Percentiles rank a stretch among this genome's conserved stretches.
Evolutionary conservation across 306 rosid genomes (phyloP).

Genomic region (Cercis canadensis): DNA sequence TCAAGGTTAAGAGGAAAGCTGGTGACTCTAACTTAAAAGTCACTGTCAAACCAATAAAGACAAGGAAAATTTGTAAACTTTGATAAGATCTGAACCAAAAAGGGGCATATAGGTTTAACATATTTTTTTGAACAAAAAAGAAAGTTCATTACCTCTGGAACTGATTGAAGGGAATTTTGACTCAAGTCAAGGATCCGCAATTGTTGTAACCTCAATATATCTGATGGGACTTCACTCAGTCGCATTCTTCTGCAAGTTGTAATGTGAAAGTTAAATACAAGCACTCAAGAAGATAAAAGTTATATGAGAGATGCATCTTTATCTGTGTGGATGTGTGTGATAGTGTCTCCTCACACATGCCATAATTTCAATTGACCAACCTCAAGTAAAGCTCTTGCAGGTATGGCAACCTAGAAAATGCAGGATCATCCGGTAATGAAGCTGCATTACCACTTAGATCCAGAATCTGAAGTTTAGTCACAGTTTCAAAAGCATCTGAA

Average conservation of each 20-base stretch:
- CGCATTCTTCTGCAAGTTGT: constrained; percentile 73
- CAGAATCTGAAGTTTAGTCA: constrained; percentile 76
- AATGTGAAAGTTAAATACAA: constrained; percentile 37
- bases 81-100: constrained; percentile 28
- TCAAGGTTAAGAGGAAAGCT: constrained; percentile 18
- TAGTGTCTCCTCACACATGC: constrained; percentile 12
- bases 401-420: constrained; percentile 71
- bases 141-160: constrained; percentile 73
- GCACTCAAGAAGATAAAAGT: constrained; percentile 20
- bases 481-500: constrained; percentile 73
- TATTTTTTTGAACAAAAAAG: constrained; percentile 1
- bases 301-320: background rate
- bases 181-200: constrained; percentile 78
- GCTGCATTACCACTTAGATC: constrained; percentile 78
- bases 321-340: constrained; percentile 9
- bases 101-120: background rate
- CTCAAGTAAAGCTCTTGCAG: constrained; percentile 91
- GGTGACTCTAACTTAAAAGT: constrained; percentile 7
- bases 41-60: constrained; percentile 8
- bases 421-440: constrained; percentile 63
- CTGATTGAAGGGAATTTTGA: constrained; percentile 81
- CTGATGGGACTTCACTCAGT: constrained; percentile 70
- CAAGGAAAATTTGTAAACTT: background rate
- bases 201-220: constrained; percentile 66
- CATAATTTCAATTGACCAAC: constrained; percentile 53